phyloP scores from a whole-genome alignment of 73 alveolate species.

The Paramecium sonneborni region DNA sequence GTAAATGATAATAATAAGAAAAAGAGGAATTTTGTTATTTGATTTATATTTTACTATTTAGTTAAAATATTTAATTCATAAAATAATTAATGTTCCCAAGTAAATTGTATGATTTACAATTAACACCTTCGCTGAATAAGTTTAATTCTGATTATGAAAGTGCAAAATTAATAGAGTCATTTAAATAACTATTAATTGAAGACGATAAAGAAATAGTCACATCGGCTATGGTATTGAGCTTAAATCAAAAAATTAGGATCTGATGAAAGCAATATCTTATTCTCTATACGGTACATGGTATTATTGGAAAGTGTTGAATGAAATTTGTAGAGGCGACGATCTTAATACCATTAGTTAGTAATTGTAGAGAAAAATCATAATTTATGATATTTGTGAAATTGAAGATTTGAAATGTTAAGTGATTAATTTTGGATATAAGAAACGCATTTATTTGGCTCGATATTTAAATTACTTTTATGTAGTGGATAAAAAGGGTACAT shows the following conservation, averaged over 20 bases:
- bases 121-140: conserved; percentile 45
- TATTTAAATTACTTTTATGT: conserved; percentile 43
- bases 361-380: conserved; percentile 28
- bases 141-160: conserved; percentile 33
- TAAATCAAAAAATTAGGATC: conserved; percentile 19
- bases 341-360: background rate
- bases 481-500: conserved; percentile 2
- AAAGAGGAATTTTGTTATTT: background rate
- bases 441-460: conserved; percentile 37
- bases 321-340: background rate
- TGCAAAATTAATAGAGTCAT: background rate
- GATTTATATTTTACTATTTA: background rate
- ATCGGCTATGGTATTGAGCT: background rate
- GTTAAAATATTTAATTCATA: background rate
- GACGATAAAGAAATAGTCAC: conserved; percentile 41
- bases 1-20: background rate
- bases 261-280: conserved; percentile 37
- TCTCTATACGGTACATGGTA: conserved; percentile 6
- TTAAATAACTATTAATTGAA: background rate
- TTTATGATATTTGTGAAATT: conserved; percentile 22
- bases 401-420: conserved; percentile 45
- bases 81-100: conserved; percentile 46
- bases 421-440: conserved; percentile 15
- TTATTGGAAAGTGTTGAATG: background rate
- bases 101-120: conserved; percentile 49